Percentiles rank a stretch among this genome's conserved stretches.
These are phyloP conservation scores for Cladochytrium replicatum DNA, from an alignment of 192 early-diverging fungal species.

Conservation along the genomic window DNA sequence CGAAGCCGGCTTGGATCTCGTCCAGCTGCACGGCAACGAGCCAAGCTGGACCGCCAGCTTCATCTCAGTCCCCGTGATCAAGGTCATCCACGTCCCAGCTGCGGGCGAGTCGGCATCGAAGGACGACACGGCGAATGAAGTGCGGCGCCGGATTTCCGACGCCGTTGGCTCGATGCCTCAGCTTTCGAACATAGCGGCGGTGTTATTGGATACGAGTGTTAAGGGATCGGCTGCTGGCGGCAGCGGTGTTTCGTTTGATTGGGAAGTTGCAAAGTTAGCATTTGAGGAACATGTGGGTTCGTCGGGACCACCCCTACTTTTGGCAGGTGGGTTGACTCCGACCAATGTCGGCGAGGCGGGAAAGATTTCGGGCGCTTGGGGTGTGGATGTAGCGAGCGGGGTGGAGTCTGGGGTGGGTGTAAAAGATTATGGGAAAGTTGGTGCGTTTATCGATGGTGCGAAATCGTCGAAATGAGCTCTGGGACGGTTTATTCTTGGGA, in stretches of 20 bases:
- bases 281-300: constrained; percentile 14
- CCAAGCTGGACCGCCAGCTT: constrained; percentile 48
- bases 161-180: constrained; percentile 13
- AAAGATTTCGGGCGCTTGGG: constrained; percentile 57
- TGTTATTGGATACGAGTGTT: constrained; percentile 39
- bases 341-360: constrained; percentile 75
- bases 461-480: too few relatives aligned
- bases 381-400: constrained; percentile 90
- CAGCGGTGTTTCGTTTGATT: constrained; percentile 74
- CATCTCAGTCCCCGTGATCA: constrained; percentile 75
- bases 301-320: constrained; percentile 57
- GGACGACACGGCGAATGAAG: constrained; percentile 39
- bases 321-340: constrained; percentile 84
- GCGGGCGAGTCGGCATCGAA: too few relatives aligned
- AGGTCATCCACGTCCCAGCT: constrained; percentile 69
- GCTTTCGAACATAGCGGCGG: too few relatives aligned
- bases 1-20: constrained; percentile 68
- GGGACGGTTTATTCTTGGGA: too few relatives aligned
- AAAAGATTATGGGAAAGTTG: constrained; percentile 74
- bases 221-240: constrained; percentile 66
- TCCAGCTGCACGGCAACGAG: constrained; percentile 91
- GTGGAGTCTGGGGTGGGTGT: constrained; percentile 54
- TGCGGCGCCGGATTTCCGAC: constrained; percentile 4
- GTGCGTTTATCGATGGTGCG: constrained; percentile 54
- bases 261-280: constrained; percentile 57